A percentile compares a stretch with the other conserved stretches of the same genome.
Conservation (phyloP, 179 eudicot species). For the Beta macrorhiza region DNA sequence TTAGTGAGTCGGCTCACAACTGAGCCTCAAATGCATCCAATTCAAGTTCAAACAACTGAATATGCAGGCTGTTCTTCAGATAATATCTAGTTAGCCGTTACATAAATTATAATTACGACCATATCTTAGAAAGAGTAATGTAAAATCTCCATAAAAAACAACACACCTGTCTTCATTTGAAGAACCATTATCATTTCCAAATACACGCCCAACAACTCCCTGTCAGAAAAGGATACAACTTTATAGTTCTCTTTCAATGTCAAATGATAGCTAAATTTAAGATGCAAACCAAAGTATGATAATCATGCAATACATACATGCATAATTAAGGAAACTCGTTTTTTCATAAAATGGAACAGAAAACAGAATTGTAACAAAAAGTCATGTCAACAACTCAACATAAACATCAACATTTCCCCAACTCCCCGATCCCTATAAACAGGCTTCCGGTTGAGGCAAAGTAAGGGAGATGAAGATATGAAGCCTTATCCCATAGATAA, state of each 20-base stretch:
- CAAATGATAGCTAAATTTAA: not conserved
- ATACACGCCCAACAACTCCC: constrained; percentile 91
- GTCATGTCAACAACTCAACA: not conserved
- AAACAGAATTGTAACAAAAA: not conserved
- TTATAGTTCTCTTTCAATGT: not conserved
- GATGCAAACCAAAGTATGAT: not conserved
- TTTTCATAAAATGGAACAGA: not conserved
- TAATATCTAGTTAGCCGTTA: not conserved
- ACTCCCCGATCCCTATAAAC: not conserved
- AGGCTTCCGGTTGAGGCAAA: not conserved
- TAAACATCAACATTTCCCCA: not conserved
- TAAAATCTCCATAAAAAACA: not conserved
- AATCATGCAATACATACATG: not conserved
- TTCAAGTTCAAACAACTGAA: not conserved
- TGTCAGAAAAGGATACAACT: constrained; percentile 34
- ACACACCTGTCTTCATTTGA: constrained; percentile 80
- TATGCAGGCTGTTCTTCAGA: not conserved
- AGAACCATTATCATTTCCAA: constrained; percentile 71
- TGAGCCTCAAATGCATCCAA: not conserved
- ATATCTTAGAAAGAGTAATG: not conserved
- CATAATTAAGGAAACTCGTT: not conserved
- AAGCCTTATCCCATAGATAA: not conserved
- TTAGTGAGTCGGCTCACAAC: not conserved
- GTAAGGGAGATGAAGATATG: not conserved
- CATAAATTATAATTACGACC: not conserved